Evolutionary conservation across 139 green algal genomes (phyloP).

Genomic region (Coelastrella sp.): DNA sequence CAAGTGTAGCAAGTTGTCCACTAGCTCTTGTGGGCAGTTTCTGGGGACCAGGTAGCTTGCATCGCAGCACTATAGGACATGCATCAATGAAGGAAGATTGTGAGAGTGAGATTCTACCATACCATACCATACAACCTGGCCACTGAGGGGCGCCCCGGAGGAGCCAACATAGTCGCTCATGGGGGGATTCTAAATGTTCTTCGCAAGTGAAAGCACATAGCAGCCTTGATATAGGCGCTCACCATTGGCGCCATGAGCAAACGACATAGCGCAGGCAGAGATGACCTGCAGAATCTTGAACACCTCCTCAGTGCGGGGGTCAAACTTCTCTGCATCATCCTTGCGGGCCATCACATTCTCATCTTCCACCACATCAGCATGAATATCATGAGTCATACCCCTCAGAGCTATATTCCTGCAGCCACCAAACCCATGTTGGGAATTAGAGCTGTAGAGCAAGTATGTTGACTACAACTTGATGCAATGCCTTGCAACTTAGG

Average conservation of each 20-base stretch:
- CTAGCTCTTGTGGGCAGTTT: background rate
- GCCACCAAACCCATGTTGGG: background rate
- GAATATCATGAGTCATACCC: conserved; percentile 47
- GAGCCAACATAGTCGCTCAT: too few species aligned
- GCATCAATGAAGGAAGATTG: background rate
- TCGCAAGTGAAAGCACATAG: background rate
- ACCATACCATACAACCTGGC: too few species aligned
- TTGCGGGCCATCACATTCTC: conserved; percentile 31
- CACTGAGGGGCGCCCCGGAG: too few species aligned
- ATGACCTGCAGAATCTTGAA: conserved; percentile 89
- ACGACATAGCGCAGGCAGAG: conserved; percentile 84
- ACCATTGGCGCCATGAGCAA: conserved; percentile 78
- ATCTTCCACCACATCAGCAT: conserved; percentile 48
- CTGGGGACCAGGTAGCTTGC: too few species aligned
- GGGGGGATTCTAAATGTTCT: too few species aligned
- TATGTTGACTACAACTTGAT: background rate
- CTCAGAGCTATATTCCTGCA: conserved; percentile 32
- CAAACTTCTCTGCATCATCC: conserved; percentile 71
- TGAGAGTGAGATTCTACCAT: background rate
- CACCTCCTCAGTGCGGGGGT: conserved; percentile 74
- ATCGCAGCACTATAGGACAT: background rate
- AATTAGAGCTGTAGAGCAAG: background rate
- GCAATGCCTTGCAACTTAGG: background rate
- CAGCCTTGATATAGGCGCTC: background rate
- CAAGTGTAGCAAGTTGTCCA: background rate